Base-by-base conservation (phyloP, 2,329 filamentous ascomycete genomes). In the Colletotrichum salicis region DNA sequence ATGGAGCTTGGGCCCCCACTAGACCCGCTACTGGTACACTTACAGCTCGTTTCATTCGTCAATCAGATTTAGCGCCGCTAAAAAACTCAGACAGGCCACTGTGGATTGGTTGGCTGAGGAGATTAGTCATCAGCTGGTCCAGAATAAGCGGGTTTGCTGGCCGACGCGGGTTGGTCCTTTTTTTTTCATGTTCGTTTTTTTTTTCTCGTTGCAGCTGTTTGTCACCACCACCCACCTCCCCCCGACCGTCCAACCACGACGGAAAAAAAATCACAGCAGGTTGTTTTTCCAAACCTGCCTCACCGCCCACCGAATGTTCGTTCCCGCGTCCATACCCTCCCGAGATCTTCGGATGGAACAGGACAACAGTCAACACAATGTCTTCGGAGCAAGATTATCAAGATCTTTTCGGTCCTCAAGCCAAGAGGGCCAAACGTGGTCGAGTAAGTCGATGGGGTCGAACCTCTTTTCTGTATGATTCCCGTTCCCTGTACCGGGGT, bases 381-480 rank as follows among this genome's bases (percentile, higher is more conserved):
- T 71, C 69, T 59, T 64, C 67, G 55, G 70, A 72, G 67, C 70
- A 70, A 29, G 70, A 72, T 55, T 72, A 70, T 59, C 55, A 70
- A 22, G 70, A 72, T 51, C 70, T 72, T 61, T 72, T 72, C 4
- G 70, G 70, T 24, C 72, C 72, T 27, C 72, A 72, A 51, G 72
- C 72, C 51, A 73, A 73, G 57, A 72, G 68, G 65, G 60, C 72
- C 33, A 73, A 73, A 57, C 72, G 72, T 41, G 72, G 72, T 37
- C 69, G 72, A 62, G 72, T 73, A 62, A 72, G 72, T 72, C 58
- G 56, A 29, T 59, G 35, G 57, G 35, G 33, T 24, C 41, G 41
- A 48, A 48, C 41, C 41, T 48, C 19, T n/a, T 48, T n/a, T 48
- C 19, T 48, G 29, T 15, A 19, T 45, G 29, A 22, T 62, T n/a